A percentile compares a stretch with the other conserved stretches of the same genome.
phyloP scores from a whole-genome alignment of 164 flowering plant species.

The Annona cherimola region DNA sequence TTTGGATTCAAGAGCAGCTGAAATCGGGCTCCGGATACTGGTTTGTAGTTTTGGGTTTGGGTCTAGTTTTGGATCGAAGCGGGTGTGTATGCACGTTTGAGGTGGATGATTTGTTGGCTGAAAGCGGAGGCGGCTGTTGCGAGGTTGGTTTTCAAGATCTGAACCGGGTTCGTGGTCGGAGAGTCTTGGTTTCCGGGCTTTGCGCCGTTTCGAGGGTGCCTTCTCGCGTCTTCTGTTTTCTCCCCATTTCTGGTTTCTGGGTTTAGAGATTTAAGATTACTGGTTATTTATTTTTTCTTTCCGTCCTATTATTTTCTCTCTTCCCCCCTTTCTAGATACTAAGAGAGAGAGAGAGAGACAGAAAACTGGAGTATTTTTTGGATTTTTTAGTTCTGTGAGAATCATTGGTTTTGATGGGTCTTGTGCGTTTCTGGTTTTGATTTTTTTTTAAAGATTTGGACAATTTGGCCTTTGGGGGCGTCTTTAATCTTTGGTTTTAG shows the following conservation, averaged over 20 bases:
- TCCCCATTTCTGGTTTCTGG: slow-evolving; percentile 13
- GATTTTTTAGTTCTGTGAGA: background rate
- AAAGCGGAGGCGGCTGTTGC: background rate
- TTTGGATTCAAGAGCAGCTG: background rate
- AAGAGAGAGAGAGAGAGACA: background rate
- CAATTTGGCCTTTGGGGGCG: background rate
- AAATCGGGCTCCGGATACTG: slow-evolving; percentile 6
- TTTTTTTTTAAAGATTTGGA: background rate
- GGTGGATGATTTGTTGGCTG: background rate
- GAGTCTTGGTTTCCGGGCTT: slow-evolving; percentile 7
- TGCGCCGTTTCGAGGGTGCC: slow-evolving; percentile 12
- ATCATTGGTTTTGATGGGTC: background rate
- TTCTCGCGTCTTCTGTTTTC: slow-evolving; percentile 1
- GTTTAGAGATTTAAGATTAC: slow-evolving; percentile 5
- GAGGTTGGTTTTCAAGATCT: slow-evolving; percentile 20
- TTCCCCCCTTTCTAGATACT: slow-evolving; percentile 8
- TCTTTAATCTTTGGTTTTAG: slow-evolving; percentile 1
- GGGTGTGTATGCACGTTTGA: background rate
- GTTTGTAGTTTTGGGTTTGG: slow-evolving; percentile 7
- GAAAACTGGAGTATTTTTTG: background rate
- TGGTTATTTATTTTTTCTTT: slow-evolving; percentile 2
- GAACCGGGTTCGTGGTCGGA: slow-evolving; percentile 11
- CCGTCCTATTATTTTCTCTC: background rate
- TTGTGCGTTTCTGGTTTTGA: background rate
- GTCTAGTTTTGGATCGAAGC: slow-evolving; percentile 13